Evolutionary conservation across 768 basidiomycete genomes (phyloP).

Genomic region (Suillus subluteus): DNA sequence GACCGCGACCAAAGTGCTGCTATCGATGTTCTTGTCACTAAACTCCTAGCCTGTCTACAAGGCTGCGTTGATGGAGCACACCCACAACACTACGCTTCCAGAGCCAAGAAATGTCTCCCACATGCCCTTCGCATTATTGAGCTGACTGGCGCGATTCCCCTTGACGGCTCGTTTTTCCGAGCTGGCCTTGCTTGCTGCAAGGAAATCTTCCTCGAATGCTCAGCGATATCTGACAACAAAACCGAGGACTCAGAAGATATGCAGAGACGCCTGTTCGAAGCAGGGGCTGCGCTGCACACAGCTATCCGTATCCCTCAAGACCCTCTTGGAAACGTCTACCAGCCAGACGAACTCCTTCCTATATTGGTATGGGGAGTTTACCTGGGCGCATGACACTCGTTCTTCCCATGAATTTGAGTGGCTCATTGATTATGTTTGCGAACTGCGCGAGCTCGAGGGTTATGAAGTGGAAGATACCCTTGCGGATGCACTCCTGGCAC

Average conservation of each 20-base stretch:
- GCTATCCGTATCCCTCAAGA: constrained; percentile 5
- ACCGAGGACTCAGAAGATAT: background rate
- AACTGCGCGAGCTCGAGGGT: constrained; percentile 9
- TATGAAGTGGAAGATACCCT: constrained; percentile 10
- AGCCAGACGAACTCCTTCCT: constrained; percentile 8
- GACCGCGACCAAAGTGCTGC: background rate
- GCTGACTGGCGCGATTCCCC: background rate
- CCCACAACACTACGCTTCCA: constrained; percentile 6
- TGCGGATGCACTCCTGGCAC: constrained; percentile 15
- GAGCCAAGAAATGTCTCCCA: constrained; percentile 8
- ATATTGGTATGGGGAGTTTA: constrained; percentile 10
- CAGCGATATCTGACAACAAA: background rate
- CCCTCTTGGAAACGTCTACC: constrained; percentile 2
- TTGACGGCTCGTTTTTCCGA: constrained; percentile 10
- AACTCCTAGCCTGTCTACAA: constrained; percentile 2
- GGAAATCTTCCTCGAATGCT: constrained; percentile 4
- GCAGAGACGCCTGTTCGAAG: constrained; percentile 4
- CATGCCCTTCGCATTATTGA: constrained; percentile 10
- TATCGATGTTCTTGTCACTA: constrained; percentile 2
- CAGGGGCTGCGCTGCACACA: constrained; percentile 5
- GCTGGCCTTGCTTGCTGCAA: constrained; percentile 9
- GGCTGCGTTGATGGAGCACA: constrained; percentile 5
- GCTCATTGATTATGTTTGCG: constrained; percentile 12
- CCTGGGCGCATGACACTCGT: background rate
- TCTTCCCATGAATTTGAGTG: constrained; percentile 11